These are phyloP conservation scores for Corchorus capsularis DNA, from an alignment of 345 rosid species.

Conservation along the genomic window DNA sequence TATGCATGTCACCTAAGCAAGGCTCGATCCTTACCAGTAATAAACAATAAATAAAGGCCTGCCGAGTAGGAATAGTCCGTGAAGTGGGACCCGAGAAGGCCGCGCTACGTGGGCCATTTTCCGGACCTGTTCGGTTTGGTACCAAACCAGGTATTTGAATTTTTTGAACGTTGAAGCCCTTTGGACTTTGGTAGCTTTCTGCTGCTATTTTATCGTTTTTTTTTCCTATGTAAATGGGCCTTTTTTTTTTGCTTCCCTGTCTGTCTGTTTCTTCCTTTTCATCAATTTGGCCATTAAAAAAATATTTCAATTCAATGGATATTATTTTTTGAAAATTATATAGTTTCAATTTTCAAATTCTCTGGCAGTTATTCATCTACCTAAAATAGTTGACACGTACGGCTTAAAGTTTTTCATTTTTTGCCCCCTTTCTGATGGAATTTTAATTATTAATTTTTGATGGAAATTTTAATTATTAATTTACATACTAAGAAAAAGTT, in stretches of 20 bases:
- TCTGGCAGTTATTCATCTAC: background rate
- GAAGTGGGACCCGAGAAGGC: slow-evolving; percentile 44
- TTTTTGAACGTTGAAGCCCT: slow-evolving; percentile 26
- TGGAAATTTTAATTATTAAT: too few species aligned
- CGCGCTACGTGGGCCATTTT: slow-evolving; percentile 44
- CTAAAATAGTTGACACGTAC: background rate
- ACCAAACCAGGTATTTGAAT: slow-evolving; percentile 24
- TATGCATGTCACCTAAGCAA: background rate
- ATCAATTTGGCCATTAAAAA: background rate
- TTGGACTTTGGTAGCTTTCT: background rate
- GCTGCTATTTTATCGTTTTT: background rate
- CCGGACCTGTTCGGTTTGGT: slow-evolving; percentile 31
- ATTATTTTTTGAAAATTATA: background rate
- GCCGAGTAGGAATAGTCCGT: slow-evolving; percentile 36
- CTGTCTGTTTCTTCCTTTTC: background rate
- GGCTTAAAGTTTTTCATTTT: background rate
- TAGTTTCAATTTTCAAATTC: background rate
- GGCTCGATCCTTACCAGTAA: background rate
- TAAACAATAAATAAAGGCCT: slow-evolving; percentile 1
- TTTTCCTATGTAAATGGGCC: too few species aligned
- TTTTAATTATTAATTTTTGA: too few species aligned
- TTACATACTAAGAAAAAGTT: too few species aligned
- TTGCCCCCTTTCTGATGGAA: too few species aligned
- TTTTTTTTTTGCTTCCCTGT: background rate
- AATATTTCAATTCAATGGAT: background rate